Evolutionary conservation across 495 filamentous ascomycete species (phyloP).

Genomic region (Penicillium roqueforti): DNA sequence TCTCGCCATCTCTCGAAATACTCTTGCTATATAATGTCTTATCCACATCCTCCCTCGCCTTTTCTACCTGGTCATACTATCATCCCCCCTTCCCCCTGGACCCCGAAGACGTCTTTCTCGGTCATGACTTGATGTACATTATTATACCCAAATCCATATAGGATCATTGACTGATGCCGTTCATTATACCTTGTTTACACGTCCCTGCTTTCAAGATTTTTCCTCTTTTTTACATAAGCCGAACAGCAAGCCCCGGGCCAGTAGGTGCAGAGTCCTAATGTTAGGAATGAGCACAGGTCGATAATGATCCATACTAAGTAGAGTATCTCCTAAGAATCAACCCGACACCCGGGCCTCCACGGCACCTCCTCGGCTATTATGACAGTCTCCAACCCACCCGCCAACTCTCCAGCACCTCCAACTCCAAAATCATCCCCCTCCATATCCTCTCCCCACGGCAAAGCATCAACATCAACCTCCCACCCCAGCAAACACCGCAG

Average conservation of each 20-base stretch:
- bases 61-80: background rate
- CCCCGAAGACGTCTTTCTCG: slow-evolving; percentile 1
- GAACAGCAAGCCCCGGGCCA: background rate
- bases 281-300: background rate
- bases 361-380: slow-evolving; percentile 64
- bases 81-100: background rate
- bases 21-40: background rate
- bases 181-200: background rate
- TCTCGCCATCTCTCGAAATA: background rate
- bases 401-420: slow-evolving; percentile 49
- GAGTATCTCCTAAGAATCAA: background rate
- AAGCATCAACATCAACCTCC: slow-evolving; percentile 66
- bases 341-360: slow-evolving; percentile 35
- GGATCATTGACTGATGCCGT: slow-evolving; percentile 4
- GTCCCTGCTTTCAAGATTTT: background rate
- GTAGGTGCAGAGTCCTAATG: background rate
- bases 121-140: slow-evolving; percentile 30
- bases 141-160: slow-evolving; percentile 24
- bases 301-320: background rate
- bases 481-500: slow-evolving; percentile 67
- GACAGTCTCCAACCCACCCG: slow-evolving; percentile 79
- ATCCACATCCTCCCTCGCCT: background rate
- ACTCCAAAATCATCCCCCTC: slow-evolving; percentile 21
- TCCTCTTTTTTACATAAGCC: background rate
- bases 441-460: slow-evolving; percentile 75